Evolutionary conservation across 768 basidiomycete species (phyloP), one percentile per base, ranked within the genome.

Genomic region (Glaciozyma antarctica): DNA sequence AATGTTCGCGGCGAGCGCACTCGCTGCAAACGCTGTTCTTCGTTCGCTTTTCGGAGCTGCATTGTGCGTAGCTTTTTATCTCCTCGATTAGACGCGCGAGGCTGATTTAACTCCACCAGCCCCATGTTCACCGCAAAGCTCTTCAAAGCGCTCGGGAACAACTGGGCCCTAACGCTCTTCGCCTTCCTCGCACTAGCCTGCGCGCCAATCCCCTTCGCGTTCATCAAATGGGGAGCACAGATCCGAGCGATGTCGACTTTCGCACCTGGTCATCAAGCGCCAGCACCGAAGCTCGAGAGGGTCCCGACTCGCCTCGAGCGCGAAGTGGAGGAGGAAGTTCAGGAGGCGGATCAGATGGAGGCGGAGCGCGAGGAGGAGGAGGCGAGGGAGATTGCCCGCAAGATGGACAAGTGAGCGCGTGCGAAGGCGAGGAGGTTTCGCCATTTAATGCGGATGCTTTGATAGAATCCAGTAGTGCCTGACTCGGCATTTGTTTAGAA

Each of bases 31-130:
- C 63, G 70, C 73, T 1, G 65, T 76, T 34, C 22, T 75, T 3
- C 73, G 75, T 26, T 70, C 69, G 8, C 21, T 75, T 12, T 65
- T 74, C 34, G 72, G 73, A 10, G 65, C 61, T 22, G 65, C 65
- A 22, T 64, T 63, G 53, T 64, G 63, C 2, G 41, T 67, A n/a
- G n/a, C 65, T 32, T 15, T 41, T 41, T 15, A 7, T 12, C 2
- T 41, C 12, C 12, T 41, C 12, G 5, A 7, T 15, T 12, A 2
- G 38, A 7, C 12, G 6, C 12, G 5, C 32, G 7, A 15, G 2
- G 32, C 53, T 15, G 16, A 81, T 84, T 82, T 84, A 21, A 44
- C n/a, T 44, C 6, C 10, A 9, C 38, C 55, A 24, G 21, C 10
- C 55, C 15, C n/a, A 21, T 43, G 28, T 55, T 21, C 17, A 32